Base-by-base conservation (phyloP, 352 stramenopile species). In the Pythium utonaiense region DNA sequence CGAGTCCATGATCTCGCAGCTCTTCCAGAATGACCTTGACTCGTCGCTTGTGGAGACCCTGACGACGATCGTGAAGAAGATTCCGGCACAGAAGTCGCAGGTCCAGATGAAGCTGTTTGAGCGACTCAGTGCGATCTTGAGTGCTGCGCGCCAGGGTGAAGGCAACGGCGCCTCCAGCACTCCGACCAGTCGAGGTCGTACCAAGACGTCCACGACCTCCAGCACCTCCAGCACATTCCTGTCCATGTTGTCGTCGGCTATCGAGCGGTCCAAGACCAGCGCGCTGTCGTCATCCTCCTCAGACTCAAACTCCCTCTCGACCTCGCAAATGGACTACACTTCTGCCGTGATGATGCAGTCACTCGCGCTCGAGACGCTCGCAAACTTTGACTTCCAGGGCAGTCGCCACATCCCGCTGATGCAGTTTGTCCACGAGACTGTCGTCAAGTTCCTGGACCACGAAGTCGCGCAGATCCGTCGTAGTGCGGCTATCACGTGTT, bases 401-500 rank as follows among this genome's bases (percentile, higher is more conserved):
- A 95, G 91, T 50, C 83, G 84, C 17, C 71, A 87, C 25, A 92
- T 95, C 36, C 86, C 86, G 10, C 86, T 95, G 69, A 87, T 95
- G 79, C 81, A 91, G 53, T 93, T 93, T 66, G 84, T 95, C 40
- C 86, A 95, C 48, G 81, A 93, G 64, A 90, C 79, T 6, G 86
- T 95, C 22, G 86, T 93, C 4, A 93, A 91, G 42, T 95, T 94
- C 51, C 70, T 95, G 14, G 86, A 95, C 36, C 84, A 95, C 56
- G 86, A 95, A 44, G 80, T 91, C 34, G 80, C 84, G 3, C 79
- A 77, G 27, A 93, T 95, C 31, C 86, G 86, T n/a, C 88, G 89
- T 42, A 92, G 80, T 40, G 86, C 86, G 1, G 86, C 86, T n/a
- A 86, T 93, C 36, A 95, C 86, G 21, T 95, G 86, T 52, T 95